phyloP scores from a whole-genome alignment of 1,284 basidiomycete genomes.

The Pseudozyma tsukubaensis region DNA sequence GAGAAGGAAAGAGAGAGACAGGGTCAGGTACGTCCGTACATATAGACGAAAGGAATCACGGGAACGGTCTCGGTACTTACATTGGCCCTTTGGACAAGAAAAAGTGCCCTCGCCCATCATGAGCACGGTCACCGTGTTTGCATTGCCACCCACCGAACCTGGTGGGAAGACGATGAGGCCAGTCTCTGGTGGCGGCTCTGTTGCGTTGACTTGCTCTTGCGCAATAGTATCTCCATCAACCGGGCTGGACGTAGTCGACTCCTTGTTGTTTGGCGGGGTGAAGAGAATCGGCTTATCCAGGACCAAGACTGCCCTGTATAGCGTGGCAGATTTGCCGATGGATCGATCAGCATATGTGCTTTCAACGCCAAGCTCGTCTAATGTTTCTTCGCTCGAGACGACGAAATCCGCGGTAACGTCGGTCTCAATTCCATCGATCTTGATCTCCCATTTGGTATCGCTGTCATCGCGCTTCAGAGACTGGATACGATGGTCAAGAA shows the following conservation, averaged over 20 bases:
- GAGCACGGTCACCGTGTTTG: conserved; percentile 73
- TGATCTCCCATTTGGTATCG: conserved; percentile 49
- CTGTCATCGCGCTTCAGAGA: conserved; percentile 6
- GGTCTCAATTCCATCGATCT: conserved; percentile 74
- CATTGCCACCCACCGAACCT: conserved; percentile 52
- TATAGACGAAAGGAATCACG: neutral
- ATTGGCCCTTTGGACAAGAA: conserved; percentile 79
- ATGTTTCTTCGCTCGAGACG: conserved; percentile 72
- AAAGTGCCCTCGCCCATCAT: conserved; percentile 85
- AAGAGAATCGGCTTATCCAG: conserved; percentile 44
- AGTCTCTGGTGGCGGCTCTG: conserved; percentile 72
- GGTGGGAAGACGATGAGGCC: conserved; percentile 86
- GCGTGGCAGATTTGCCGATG: neutral
- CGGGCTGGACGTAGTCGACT: neutral
- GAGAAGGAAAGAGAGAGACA: neutral
- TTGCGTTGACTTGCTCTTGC: neutral
- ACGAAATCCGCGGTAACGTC: conserved; percentile 73
- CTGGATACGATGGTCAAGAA: conserved; percentile 48
- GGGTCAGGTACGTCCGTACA: neutral
- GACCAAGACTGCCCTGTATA: conserved; percentile 40
- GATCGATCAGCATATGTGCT: too few relatives aligned
- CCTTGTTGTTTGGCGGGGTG: neutral
- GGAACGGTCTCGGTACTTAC: conserved; percentile 17
- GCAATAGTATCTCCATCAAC: neutral
- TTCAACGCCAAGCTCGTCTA: conserved; percentile 24